Percentiles rank a stretch among this genome's conserved stretches.
phyloP scores from a whole-genome alignment of 2,329 filamentous ascomycete genomes.

The Pseudogymnoascus sp. region DNA sequence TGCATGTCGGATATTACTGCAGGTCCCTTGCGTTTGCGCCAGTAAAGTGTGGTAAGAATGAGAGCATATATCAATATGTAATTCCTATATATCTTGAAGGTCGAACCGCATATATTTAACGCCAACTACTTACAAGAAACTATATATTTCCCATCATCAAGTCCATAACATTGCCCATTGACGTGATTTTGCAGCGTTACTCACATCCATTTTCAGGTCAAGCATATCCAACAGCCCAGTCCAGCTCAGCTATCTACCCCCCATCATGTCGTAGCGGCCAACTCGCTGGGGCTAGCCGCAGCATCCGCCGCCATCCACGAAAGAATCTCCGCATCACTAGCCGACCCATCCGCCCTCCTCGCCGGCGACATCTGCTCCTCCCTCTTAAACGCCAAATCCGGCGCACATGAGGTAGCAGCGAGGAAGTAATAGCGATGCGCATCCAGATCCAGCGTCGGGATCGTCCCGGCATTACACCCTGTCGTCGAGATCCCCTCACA shows the following conservation, averaged over 20 bases:
- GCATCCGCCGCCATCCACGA: neutral
- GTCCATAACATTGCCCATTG: neutral
- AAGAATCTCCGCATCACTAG: neutral
- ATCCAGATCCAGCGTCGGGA: constrained; percentile 36
- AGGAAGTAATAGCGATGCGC: constrained; percentile 48
- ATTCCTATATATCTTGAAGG: neutral
- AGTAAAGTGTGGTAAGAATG: neutral
- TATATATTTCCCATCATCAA: neutral
- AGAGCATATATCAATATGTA: neutral
- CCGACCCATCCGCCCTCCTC: neutral
- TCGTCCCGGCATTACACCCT: constrained; percentile 46
- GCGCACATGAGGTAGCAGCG: constrained; percentile 37
- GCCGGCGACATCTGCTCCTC: neutral
- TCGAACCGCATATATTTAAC: neutral
- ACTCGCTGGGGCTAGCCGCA: neutral
- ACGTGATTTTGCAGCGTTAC: neutral
- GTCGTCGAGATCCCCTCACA: constrained; percentile 45
- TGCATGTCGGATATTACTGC: neutral
- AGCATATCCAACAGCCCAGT: neutral
- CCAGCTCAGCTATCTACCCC: neutral
- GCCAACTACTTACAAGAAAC: neutral
- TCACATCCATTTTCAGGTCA: neutral
- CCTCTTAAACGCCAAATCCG: constrained; percentile 13
- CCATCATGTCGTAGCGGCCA: neutral
- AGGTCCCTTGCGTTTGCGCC: neutral